Evolutionary conservation across 495 filamentous ascomycete genomes (phyloP), one percentile per base, ranked within the genome.

Genomic region (Penicillium paxilli): DNA sequence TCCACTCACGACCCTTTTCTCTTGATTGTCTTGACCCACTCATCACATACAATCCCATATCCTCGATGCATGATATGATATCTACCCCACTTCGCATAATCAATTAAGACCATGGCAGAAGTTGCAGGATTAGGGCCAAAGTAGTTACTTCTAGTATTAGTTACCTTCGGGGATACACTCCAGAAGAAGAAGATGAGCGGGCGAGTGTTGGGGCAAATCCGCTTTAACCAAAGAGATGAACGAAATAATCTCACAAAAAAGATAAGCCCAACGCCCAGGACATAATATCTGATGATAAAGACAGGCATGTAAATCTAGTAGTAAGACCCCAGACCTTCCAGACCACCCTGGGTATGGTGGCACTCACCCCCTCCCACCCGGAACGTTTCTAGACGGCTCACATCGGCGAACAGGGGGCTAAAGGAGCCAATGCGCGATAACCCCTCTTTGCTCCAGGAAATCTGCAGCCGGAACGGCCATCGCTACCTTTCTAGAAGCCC

Each of bases 401-500:
- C 60, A 53, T 56, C 63, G 63, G 63, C 17, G 51, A 52, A 24
- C 45, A 56, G 32, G 49, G 38, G 40, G 41, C 41, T 19, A 42
- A 12, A 20, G 24, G 19, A 59, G 37, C 58, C 51, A 61, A 61
- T 61, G 45, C 58, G 49, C 46, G 23, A 45, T 28, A 59, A 53
- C 60, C 58, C 62, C 64, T 65, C 62, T 54, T 37, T 22, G 12
- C 25, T 22, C 44, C 49, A 33, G 38, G 35, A 19, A 19, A 38
- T 3, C 16, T 38, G 35, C 35, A 38, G 35, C 17, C 12, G 16
- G 17, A 38, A 51, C 58, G 60, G 60, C 32, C 44, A 41, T 53
- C 49, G 19, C 49, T 59, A 47, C 55, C 44, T 58, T 67, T 67
- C 64, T 67, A 67, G 64, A 67, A 67, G 64, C 54, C 47, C 55